Base-by-base conservation (phyloP, 192 early-diverging fungal species). In the Nowakowskiella sp. region DNA sequence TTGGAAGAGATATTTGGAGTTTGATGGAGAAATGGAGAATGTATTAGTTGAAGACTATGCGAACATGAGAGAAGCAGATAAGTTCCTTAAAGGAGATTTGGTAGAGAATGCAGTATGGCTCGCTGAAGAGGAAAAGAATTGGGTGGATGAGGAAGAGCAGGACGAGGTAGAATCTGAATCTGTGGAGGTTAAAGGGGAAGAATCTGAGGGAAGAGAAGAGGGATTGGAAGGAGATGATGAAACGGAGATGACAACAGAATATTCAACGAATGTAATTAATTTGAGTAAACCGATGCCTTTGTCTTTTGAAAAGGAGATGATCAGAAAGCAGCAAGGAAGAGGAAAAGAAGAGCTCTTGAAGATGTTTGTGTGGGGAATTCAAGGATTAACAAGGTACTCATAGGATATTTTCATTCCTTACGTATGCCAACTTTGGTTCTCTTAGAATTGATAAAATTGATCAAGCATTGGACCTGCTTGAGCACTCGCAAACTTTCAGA, bases 401-500 rank as follows among this genome's bases (percentile, higher is more conserved):
- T 6, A 4, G 4, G 27, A 53, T 9, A 1, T 47, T 53, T 22
- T 3, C 10, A 31, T 34, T 24, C 47, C 43, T 31, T 9, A 13
- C 25, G 19, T n/a, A 0, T 10, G 30, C 34, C 9, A 9, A 39
- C 36, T 39, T 39, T 13, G 36, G 13, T 39, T 39, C 13, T 39
- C 19, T n/a, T 25, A 67, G 71, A 27, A 51, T 60, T 3, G 57
- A 47, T 24, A 42, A 69, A 21, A 9, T 66, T 24, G 9, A 42
- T 19, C 23, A 24, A 0, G 64, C 74, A 6, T 33, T 77, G 9
- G 60, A 61, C n/a, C 61, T 44, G n/a, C 22, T 77, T 16, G 48
- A 62, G 23, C 43, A 53, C 7, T n/a, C 65, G 19, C 52, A 49
- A 5, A 31, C 30, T 4, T 77, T 73, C 43, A 51, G 74, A 36